Percentiles rank a stretch among this genome's conserved stretches.
phyloP scores from a whole-genome alignment of 2,329 filamentous ascomycete species.

The Arthrocladium fulminans region DNA sequence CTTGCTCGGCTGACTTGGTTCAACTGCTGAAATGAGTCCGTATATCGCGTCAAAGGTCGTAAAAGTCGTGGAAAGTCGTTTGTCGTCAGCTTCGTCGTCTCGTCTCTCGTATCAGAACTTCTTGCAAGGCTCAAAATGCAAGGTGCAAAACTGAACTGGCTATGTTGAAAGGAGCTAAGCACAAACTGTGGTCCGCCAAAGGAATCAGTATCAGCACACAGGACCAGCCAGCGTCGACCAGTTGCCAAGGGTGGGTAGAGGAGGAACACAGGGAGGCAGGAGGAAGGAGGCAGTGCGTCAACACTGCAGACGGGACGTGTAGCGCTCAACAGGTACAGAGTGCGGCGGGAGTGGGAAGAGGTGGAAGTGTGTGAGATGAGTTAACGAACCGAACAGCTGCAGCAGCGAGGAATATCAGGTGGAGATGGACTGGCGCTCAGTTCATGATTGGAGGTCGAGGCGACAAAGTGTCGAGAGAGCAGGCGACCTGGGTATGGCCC shows the following conservation, averaged over 20 bases:
- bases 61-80: conserved; percentile 2
- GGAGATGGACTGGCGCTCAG: conserved; percentile 7
- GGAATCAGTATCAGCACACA: conserved; percentile 4
- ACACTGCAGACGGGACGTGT: conserved; percentile 6
- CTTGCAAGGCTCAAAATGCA: conserved; percentile 8
- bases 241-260: not conserved
- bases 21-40: not conserved
- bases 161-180: conserved; percentile 8
- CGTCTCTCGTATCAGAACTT: conserved; percentile 2
- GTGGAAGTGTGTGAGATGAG: conserved; percentile 1
- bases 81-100: conserved; percentile 7
- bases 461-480: conserved; percentile 1
- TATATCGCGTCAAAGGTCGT: conserved; percentile 7
- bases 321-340: conserved; percentile 3
- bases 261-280: conserved; percentile 2
- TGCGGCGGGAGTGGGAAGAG: conserved; percentile 2
- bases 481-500: conserved; percentile 1
- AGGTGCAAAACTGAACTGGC: not conserved
- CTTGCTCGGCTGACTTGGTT: not conserved
- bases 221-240: not conserved
- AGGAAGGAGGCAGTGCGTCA: conserved; percentile 5
- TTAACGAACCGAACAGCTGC: conserved; percentile 10
- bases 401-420: conserved; percentile 5
- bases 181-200: conserved; percentile 7
- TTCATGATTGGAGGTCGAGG: conserved; percentile 9